Evolutionary conservation across 2,329 filamentous ascomycete genomes (phyloP).

Genomic region (Venturia nashicola): DNA sequence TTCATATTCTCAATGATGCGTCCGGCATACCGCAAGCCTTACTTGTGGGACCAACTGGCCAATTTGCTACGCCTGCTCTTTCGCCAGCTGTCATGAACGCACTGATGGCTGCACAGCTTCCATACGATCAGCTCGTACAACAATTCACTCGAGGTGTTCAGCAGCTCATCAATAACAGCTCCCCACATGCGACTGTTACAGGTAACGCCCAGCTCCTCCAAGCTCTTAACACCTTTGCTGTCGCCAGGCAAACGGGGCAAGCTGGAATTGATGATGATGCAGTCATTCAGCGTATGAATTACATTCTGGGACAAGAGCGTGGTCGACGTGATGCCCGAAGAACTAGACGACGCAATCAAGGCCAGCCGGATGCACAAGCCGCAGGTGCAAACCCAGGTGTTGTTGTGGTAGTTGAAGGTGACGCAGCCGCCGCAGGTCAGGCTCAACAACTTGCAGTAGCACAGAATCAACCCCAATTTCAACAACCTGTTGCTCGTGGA

Average conservation of each 20-base stretch:
- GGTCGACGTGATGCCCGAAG: background rate
- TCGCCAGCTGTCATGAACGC: conserved; percentile 7
- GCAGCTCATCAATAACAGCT: background rate
- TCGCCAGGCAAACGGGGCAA: background rate
- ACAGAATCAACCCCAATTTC: conserved; percentile 2
- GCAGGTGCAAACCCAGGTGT: conserved; percentile 2
- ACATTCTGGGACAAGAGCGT: background rate
- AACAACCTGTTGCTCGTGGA: background rate
- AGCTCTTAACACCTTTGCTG: background rate
- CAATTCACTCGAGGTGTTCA: conserved; percentile 5
- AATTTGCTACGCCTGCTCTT: background rate
- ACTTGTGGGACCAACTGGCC: conserved; percentile 10
- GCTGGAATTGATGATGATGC: background rate
- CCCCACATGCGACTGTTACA: background rate
- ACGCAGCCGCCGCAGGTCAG: background rate
- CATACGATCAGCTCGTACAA: conserved; percentile 5
- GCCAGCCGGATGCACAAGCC: conserved; percentile 10
- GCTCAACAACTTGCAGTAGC: background rate
- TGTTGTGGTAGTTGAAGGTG: background rate
- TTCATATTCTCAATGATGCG: conserved; percentile 6
- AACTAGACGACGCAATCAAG: conserved; percentile 6
- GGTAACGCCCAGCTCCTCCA: background rate
- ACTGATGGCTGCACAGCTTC: conserved; percentile 5
- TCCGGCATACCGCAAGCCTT: conserved; percentile 5
- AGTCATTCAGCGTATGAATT: background rate